phyloP scores from a whole-genome alignment of 495 filamentous ascomycete genomes.

The Evernia prunastri region DNA sequence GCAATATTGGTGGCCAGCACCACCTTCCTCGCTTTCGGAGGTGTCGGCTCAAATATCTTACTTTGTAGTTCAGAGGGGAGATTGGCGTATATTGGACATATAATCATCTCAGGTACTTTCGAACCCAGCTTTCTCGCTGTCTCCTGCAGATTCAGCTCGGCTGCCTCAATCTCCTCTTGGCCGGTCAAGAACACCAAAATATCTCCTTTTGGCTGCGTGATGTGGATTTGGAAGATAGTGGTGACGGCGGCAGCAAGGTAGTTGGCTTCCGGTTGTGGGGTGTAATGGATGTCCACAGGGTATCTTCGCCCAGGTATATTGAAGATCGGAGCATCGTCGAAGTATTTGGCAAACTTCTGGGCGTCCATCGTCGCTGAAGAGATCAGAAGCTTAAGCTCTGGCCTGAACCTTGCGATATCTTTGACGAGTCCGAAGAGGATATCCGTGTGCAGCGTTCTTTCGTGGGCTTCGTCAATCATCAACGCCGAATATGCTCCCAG shows the following conservation, averaged over 20 bases:
- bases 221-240: slow-evolving; percentile 94
- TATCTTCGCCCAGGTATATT: slow-evolving; percentile 89
- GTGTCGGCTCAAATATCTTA: slow-evolving; percentile 88
- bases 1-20: slow-evolving; percentile 88
- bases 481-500: slow-evolving; percentile 77
- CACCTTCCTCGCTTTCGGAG: slow-evolving; percentile 71
- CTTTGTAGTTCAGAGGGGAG: slow-evolving; percentile 76
- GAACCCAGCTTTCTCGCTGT: slow-evolving; percentile 74
- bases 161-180: slow-evolving; percentile 84
- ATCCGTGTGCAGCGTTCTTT: slow-evolving; percentile 85
- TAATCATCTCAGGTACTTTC: slow-evolving; percentile 77
- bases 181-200: slow-evolving; percentile 88
- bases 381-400: slow-evolving; percentile 86
- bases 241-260: slow-evolving; percentile 88
- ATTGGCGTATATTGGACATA: slow-evolving; percentile 86
- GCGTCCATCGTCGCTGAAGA: slow-evolving; percentile 95
- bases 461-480: slow-evolving; percentile 98
- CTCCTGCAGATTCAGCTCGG: slow-evolving; percentile 72
- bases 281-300: slow-evolving; percentile 90
- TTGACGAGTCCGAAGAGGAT: slow-evolving; percentile 87
- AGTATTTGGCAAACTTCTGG: slow-evolving; percentile 86
- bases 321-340: slow-evolving; percentile 93
- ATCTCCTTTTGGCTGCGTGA: slow-evolving; percentile 77
- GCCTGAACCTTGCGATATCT: slow-evolving; percentile 78
- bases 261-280: slow-evolving; percentile 86